Evolutionary conservation across 2,329 filamentous ascomycete genomes (phyloP), one percentile per base, ranked within the genome.

Genomic region (Colletotrichum camelliae): DNA sequence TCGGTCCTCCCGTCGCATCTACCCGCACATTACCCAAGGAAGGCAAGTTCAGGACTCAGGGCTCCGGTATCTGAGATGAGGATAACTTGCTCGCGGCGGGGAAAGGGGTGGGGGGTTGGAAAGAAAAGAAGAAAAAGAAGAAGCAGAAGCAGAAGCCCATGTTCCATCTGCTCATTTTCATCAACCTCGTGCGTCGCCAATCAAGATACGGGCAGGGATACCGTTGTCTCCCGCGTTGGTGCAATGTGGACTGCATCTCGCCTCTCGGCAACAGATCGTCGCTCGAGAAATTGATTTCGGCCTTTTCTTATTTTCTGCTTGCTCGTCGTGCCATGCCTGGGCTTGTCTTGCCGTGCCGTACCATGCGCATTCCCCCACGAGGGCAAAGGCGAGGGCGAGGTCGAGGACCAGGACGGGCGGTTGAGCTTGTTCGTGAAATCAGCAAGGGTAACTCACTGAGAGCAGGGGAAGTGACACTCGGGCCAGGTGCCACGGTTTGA

Each of bases 81-180:
- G 37, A 39, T 39, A 15, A 15, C 27, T 27, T 29, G 27, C 27
- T 60, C 27, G 16, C n/a, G 48, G 29, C 29, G 29, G 37, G 37
- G 37, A 39, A 7, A 15, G 15, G 37, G 37, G 37, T 7, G 15
- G 16, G 37, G 21, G 21, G 21, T 21, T 21, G 21, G 21, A 37
- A 16, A 15, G n/a, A 37, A 37, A 37, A 37, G 16, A 37, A 37
- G 15, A 37, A 37, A 16, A 15, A 37, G 16, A 37, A 37, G 16
- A 37, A 16, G 35, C 24, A 24, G 24, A 24, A 24, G 24, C 24
- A 52, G 61, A 69, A 39, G 66, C 33, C 66, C 71, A 70, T 70
- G 71, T 70, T 70, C 71, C 66, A 57, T 69, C 39, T 70, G 66
- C 71, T 74, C 66, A 74, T 74, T 74, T 48, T 74, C 66, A 74